Evolutionary conservation across 129 eudicot genomes (phyloP), one percentile per base, ranked within the genome.

Genomic region (Silybum marianum): DNA sequence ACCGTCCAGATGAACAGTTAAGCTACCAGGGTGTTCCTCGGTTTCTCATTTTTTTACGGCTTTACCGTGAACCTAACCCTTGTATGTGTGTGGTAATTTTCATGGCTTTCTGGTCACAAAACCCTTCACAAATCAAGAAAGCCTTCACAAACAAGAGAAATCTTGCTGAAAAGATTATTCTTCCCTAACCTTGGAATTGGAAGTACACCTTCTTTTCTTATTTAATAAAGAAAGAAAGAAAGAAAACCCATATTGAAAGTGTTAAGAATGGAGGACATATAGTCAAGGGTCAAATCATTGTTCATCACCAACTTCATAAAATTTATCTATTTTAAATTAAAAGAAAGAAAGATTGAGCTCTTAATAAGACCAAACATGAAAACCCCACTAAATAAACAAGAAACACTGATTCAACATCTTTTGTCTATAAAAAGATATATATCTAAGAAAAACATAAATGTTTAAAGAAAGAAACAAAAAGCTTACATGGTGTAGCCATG

Each of bases 401-500:
- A 62, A 18, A 62, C 75, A 63, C 11, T 34, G 24, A 18, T 39
- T 9, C 34, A 69, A 70, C 38, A 73, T 72, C n/a, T 34, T 34
- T 30, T 25, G 24, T 28, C 25, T 32, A 75, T 70, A 10, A 34
- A 22, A 28, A 62, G 25, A 32, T 32, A 32, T 32, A 32, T 21
- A 69, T 24, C 28, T 60, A 58, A 9, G 6, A 36, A 34, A 44
- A 34, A 44, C 40, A 69, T 16, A 75, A 39, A 39, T 38, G 69
- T 48, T 60, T 65, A 67, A 72, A 66, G 58, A 79, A 40, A 26
- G 39, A 44, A 66, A 39, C 81, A 78, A 75, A 79, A 76, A 76
- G 70, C 86, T 87, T 69, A 92, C 97, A 77, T 83, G 82, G 79
- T 73, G 30, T 42, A 81, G 86, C 82, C 89, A 89, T 86, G 79